Evolutionary conservation across 1,139 yeast species (phyloP).

Genomic region (Taiozyma sp.): DNA sequence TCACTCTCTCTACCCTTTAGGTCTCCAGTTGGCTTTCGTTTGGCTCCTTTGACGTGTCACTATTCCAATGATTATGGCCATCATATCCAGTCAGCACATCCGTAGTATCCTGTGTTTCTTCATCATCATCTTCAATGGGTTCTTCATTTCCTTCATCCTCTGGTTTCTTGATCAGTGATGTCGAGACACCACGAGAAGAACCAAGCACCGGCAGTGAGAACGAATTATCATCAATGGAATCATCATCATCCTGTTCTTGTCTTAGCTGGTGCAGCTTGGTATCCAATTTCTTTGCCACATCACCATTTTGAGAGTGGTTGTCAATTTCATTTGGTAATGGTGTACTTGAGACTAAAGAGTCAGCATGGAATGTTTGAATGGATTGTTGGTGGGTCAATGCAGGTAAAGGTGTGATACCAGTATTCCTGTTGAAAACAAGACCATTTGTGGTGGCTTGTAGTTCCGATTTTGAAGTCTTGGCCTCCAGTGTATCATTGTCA

Average conservation of each 20-base stretch:
- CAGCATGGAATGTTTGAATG: background rate
- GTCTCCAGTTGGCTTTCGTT: background rate
- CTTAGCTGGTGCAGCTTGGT: background rate
- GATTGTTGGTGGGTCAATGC: conserved; percentile 2
- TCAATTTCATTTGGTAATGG: background rate
- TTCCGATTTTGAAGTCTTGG: background rate
- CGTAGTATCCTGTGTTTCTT: background rate
- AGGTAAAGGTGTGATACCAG: background rate
- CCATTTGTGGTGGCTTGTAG: background rate
- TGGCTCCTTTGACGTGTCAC: background rate
- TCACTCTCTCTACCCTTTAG: background rate
- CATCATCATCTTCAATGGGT: conserved; percentile 1
- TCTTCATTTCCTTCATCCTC: conserved; percentile 2
- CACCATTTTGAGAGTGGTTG: background rate
- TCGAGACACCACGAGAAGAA: conserved; percentile 11
- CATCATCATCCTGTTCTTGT: background rate
- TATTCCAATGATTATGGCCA: conserved; percentile 7
- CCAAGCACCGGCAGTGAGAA: conserved; percentile 27
- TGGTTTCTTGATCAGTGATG: conserved; percentile 1
- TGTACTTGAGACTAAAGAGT: background rate
- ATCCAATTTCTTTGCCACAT: background rate
- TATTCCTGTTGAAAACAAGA: background rate
- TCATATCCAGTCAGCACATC: background rate
- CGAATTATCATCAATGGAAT: conserved; percentile 24
- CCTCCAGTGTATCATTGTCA: background rate